phyloP scores from a whole-genome alignment of 345 rosid genomes.

The Clausena lansium region DNA sequence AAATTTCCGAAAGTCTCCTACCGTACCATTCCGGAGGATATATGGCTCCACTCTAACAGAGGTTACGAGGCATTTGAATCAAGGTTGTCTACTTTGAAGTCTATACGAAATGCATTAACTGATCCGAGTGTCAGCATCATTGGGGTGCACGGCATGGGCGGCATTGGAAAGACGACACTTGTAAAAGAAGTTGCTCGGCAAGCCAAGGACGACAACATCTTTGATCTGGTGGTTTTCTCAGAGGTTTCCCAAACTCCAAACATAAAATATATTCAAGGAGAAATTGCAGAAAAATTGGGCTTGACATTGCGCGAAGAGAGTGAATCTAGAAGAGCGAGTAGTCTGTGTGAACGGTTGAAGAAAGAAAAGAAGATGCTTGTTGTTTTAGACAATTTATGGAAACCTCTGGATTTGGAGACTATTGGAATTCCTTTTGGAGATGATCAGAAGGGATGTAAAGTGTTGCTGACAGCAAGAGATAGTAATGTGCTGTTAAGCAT shows the following conservation, averaged over 20 bases:
- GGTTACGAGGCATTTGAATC: neutral
- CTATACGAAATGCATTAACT: conserved; percentile 1
- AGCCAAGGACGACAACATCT: neutral
- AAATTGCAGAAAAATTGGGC: too few relatives aligned
- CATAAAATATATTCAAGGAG: too few relatives aligned
- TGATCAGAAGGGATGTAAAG: too few relatives aligned
- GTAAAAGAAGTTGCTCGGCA: neutral
- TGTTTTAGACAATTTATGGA: neutral
- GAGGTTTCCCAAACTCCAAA: neutral
- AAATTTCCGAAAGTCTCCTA: too few relatives aligned
- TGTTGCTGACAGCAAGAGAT: neutral
- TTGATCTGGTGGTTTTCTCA: neutral
- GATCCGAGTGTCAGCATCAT: conserved; percentile 13
- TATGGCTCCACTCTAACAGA: neutral
- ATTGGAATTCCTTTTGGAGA: neutral
- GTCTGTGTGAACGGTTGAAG: too few relatives aligned
- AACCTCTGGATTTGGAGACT: neutral
- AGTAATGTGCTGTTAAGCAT: neutral
- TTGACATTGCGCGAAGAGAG: too few relatives aligned
- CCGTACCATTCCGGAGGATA: neutral
- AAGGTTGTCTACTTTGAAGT: neutral
- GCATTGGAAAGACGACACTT: neutral
- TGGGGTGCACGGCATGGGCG: neutral
- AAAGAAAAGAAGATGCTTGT: neutral
- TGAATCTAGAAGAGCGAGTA: too few relatives aligned